A percentile compares a stretch with the other conserved stretches of the same genome.
These are phyloP conservation scores for Capsella bursapastoris DNA, from an alignment of 345 rosid genomes.

Conservation along the genomic window DNA sequence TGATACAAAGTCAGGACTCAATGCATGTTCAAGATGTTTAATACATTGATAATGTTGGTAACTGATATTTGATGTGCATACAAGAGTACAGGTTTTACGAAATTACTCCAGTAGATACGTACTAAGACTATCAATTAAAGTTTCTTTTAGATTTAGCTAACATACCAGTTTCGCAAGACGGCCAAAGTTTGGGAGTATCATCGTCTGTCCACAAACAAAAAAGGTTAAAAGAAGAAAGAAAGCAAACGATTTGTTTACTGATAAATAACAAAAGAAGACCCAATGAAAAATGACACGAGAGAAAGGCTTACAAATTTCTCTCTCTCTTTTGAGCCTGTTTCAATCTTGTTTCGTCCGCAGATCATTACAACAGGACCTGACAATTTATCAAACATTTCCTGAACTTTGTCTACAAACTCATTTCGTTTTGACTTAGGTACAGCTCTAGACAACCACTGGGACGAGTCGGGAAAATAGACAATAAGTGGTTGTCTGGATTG, in stretches of 20 bases:
- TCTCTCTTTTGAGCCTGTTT: constrained; percentile 78
- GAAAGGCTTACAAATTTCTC: constrained; percentile 77
- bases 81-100: constrained; percentile 14
- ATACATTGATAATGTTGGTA: neutral
- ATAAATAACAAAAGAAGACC: constrained; percentile 19
- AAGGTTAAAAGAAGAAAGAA: neutral
- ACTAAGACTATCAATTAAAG: constrained; percentile 2
- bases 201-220: constrained; percentile 61
- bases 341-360: constrained; percentile 86
- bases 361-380: constrained; percentile 86
- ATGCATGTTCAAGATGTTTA: neutral
- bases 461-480: constrained; percentile 91
- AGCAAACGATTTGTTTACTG: neutral
- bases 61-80: constrained; percentile 5
- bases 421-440: constrained; percentile 73
- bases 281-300: constrained; percentile 23
- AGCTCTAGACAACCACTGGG: constrained; percentile 93
- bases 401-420: constrained; percentile 75
- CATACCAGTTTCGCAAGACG: constrained; percentile 89
- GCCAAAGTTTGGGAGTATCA: constrained; percentile 91
- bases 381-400: constrained; percentile 76
- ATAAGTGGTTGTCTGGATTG: constrained; percentile 73
- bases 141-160: constrained; percentile 29
- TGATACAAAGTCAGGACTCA: constrained; percentile 7
- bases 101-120: neutral